Conservation (phyloP, 2,329 filamentous ascomycete species). For the Colletotrichum echinochloae region DNA sequence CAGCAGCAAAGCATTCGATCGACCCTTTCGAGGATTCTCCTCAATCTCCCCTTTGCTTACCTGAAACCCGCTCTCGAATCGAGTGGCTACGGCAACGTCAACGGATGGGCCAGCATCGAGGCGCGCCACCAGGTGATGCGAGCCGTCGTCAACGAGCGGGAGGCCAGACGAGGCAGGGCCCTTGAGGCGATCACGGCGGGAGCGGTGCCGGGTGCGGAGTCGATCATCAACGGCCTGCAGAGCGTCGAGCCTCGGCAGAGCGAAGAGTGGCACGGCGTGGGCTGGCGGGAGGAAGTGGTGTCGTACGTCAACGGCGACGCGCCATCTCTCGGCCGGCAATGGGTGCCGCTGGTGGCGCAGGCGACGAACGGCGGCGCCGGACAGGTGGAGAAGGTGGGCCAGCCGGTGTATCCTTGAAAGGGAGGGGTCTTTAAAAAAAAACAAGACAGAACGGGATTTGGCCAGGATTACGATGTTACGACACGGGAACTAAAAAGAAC, state of each 20-base stretch:
- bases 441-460: too few species aligned
- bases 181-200: slow-evolving; percentile 57
- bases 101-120: slow-evolving; percentile 62
- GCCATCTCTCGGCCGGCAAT: slow-evolving; percentile 58
- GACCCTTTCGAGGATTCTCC: slow-evolving; percentile 73
- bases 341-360: slow-evolving; percentile 52
- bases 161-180: slow-evolving; percentile 63
- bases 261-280: slow-evolving; percentile 60
- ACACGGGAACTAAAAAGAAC: slow-evolving; percentile 35
- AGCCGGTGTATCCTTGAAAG: slow-evolving; percentile 41
- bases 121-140: slow-evolving; percentile 62
- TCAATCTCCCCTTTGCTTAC: slow-evolving; percentile 76
- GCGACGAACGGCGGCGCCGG: slow-evolving; percentile 5
- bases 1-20: slow-evolving; percentile 51
- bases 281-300: slow-evolving; percentile 61
- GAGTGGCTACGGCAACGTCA: slow-evolving; percentile 62
- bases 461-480: slow-evolving; percentile 40
- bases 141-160: slow-evolving; percentile 67
- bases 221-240: slow-evolving; percentile 52
- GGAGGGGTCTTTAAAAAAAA: too few species aligned
- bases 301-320: slow-evolving; percentile 54
- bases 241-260: slow-evolving; percentile 54
- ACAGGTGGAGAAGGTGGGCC: slow-evolving; percentile 9
- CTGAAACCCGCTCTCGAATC: slow-evolving; percentile 76
- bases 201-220: slow-evolving; percentile 50